Percentiles rank a stretch among this genome's conserved stretches.
Conservation (phyloP, 148 eudicot genomes). For the Rhododendron henanense region DNA sequence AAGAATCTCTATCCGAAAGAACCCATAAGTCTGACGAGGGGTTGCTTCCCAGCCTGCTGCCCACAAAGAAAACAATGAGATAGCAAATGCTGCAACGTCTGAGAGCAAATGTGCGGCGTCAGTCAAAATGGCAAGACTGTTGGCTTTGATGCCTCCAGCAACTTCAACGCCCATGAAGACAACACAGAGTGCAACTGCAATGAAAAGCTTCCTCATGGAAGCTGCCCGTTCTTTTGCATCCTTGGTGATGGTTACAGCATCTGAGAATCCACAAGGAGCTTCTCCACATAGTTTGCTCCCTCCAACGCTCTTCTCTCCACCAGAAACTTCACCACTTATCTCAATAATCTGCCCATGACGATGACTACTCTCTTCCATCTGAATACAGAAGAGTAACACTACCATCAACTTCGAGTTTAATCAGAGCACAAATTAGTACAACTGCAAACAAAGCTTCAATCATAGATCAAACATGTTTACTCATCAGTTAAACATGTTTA, state of each 20-base stretch:
- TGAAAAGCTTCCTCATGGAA: conserved; percentile 72
- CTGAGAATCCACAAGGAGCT: conserved; percentile 74
- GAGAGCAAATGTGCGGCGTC: conserved; percentile 92
- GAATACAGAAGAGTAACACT: conserved; percentile 8
- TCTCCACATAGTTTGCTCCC: conserved; percentile 57
- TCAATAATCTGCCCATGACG: conserved; percentile 43
- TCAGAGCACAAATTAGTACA: not conserved
- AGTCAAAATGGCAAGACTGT: conserved; percentile 82
- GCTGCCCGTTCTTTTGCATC: conserved; percentile 73
- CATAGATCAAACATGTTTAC: not conserved
- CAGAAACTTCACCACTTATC: conserved; percentile 30
- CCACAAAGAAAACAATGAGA: conserved; percentile 85
- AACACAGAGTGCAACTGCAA: conserved; percentile 70
- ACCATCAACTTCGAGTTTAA: not conserved
- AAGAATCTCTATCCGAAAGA: conserved; percentile 79
- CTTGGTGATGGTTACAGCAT: conserved; percentile 40
- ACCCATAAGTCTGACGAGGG: conserved; percentile 88
- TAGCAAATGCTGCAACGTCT: conserved; percentile 95
- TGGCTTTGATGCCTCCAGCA: conserved; percentile 83
- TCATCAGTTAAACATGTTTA: not conserved
- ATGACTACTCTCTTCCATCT: conserved; percentile 49
- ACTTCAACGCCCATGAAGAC: conserved; percentile 83
- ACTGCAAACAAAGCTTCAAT: not conserved
- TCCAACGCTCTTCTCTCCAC: conserved; percentile 24
- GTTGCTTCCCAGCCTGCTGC: conserved; percentile 97